A percentile compares a stretch with the other conserved stretches of the same genome.
phyloP scores from a whole-genome alignment of 257 asterid genomes.

The Solanum ossicruentum region DNA sequence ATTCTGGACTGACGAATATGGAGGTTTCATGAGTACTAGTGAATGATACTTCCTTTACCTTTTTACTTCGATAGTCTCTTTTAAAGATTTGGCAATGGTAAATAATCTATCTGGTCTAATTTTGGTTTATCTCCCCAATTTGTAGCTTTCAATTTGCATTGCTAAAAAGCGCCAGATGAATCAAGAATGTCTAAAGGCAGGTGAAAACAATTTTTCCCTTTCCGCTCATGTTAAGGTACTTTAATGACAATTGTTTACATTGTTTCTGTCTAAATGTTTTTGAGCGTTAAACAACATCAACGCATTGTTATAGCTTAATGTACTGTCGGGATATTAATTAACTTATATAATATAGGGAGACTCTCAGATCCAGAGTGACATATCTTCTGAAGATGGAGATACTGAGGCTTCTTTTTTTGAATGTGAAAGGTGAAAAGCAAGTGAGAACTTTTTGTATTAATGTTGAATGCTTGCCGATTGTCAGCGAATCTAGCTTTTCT shows the following conservation, averaged over 20 bases:
- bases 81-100: not conserved
- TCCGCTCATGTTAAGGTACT: conserved; percentile 22
- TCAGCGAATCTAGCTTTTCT: not conserved
- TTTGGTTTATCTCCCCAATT: conserved; percentile 1
- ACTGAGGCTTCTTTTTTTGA: conserved; percentile 17
- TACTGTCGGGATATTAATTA: not conserved
- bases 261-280: not conserved
- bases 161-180: conserved; percentile 35
- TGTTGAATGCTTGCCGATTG: conserved; percentile 5
- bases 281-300: not conserved
- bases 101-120: not conserved
- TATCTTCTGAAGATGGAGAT: conserved; percentile 28
- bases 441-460: conserved; percentile 20
- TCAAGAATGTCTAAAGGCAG: conserved; percentile 21
- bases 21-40: not conserved
- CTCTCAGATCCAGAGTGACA: conserved; percentile 17
- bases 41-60: not conserved
- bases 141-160: conserved; percentile 82
- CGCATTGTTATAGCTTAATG: not conserved
- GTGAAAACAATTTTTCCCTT: conserved; percentile 16
- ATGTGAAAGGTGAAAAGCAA: conserved; percentile 52
- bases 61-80: not conserved
- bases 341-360: conserved; percentile 27
- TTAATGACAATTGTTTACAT: conserved; percentile 7
- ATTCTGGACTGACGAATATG: not conserved